Base-by-base conservation (phyloP, 2,329 filamentous ascomycete genomes). In the Penicillium italicum region DNA sequence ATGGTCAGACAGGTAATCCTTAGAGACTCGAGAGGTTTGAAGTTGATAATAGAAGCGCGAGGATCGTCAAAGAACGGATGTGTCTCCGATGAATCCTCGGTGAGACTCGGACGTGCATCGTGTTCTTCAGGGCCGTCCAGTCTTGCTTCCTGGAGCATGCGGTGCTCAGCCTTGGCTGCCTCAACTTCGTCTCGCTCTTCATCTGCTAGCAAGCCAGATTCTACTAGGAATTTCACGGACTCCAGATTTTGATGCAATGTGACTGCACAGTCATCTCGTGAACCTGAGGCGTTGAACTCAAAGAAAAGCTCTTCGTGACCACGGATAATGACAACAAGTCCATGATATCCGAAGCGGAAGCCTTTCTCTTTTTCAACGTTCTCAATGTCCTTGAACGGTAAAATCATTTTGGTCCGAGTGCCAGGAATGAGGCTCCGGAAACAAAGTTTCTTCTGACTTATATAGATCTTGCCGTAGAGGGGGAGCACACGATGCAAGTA, bases 281-380 rank as follows among this genome's bases (percentile, higher is more conserved):
- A 81, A 33, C 91, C 91, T 1, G 83, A 79, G 45, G 86, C 83
- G 50, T 84, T 83, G 68, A 97, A 97, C 71, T 99, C 93, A 67
- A 99, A 97, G 73, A 97, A 97, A 0, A 99, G 77, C 73, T 97
- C 94, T 71, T 97, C 94, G 59, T 97, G 91, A 0, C 92, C 94
- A 50, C 89, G 86, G 61, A 99, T 95, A 5, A 96, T 89, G n/a
- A 97, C 79, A 0, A 96, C 91, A 38, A 99, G 81, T 5, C 92
- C 94, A 20, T 90, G 88, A 65, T 96, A 97, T 7, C 91, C 90
- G 66, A 96, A 89, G 1, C 92, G 85, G 69, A 97, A 97, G 0
- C 94, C 93, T 67, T 94, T 96, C 72, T 97, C 92, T 74, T 96
- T 97, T 66, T 93, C 87, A 7, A 91, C 90, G 59, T 91, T 97